These are phyloP conservation scores for Eucalyptus sideroxylon DNA, from an alignment of 345 rosid species.

Conservation along the genomic window DNA sequence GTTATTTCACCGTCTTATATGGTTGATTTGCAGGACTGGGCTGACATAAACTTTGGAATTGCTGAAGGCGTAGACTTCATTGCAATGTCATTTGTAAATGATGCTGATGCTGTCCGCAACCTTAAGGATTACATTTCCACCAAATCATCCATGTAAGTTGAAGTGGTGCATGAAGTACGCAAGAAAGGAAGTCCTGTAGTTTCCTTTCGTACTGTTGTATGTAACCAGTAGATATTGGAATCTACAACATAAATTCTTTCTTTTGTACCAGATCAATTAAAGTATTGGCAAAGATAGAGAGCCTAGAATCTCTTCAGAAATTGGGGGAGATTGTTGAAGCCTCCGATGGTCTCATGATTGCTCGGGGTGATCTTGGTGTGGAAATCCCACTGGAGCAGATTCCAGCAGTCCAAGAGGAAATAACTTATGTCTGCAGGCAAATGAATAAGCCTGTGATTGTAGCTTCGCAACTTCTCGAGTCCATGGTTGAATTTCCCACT, in stretches of 20 bases:
- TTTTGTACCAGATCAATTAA: conserved; percentile 23
- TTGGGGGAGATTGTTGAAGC: conserved; percentile 50
- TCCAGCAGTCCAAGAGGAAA: conserved; percentile 51
- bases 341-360: conserved; percentile 71
- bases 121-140: conserved; percentile 37
- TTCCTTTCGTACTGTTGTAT: not conserved
- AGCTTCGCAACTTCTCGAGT: conserved; percentile 74
- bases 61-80: conserved; percentile 57
- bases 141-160: conserved; percentile 44
- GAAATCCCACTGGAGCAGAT: conserved; percentile 64
- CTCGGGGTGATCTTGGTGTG: conserved; percentile 78
- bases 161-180: not conserved
- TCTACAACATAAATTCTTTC: not conserved
- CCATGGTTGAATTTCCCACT: conserved; percentile 70
- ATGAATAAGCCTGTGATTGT: conserved; percentile 67
- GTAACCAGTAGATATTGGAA: not conserved
- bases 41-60: conserved; percentile 46
- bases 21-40: conserved; percentile 43
- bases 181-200: not conserved
- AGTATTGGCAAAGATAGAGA: conserved; percentile 70
- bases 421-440: conserved; percentile 37
- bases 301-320: conserved; percentile 49
- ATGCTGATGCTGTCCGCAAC: conserved; percentile 34
- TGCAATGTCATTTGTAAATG: conserved; percentile 52
- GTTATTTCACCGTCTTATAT: not conserved